Conservation (phyloP, 2,329 filamentous ascomycete genomes). For the Fusarium lyarnte region DNA sequence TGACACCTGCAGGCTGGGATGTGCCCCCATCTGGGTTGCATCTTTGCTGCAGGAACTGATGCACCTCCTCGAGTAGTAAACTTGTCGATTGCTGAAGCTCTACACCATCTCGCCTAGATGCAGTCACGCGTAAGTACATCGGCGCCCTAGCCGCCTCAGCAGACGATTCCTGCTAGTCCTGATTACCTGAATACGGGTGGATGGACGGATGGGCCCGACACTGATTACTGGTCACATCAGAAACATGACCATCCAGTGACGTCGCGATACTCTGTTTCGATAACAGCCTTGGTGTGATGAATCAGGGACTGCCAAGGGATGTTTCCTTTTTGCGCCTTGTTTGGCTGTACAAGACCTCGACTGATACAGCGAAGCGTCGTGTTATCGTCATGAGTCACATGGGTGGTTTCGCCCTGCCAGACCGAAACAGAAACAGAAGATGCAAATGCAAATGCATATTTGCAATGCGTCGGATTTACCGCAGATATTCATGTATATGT, state of each 20-base stretch:
- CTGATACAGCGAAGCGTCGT: conserved; percentile 3
- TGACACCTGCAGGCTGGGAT: conserved; percentile 35
- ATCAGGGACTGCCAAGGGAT: conserved; percentile 23
- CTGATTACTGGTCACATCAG: conserved; percentile 10
- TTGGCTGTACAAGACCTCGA: neutral
- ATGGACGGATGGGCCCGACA: conserved; percentile 26
- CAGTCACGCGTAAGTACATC: conserved; percentile 29
- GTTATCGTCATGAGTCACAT: conserved; percentile 31
- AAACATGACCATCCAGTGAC: conserved; percentile 32
- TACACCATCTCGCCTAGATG: conserved; percentile 29
- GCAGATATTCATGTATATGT: neutral
- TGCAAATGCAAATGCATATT: neutral
- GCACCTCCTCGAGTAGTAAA: conserved; percentile 16
- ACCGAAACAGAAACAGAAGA: conserved; percentile 3
- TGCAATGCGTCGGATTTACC: conserved; percentile 12
- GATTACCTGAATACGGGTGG: conserved; percentile 10
- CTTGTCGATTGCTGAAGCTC: conserved; percentile 32
- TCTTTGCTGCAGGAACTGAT: conserved; percentile 39
- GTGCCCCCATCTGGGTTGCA: conserved; percentile 32
- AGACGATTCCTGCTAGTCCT: conserved; percentile 6
- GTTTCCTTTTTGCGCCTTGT: conserved; percentile 29
- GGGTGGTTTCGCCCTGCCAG: conserved; percentile 17
- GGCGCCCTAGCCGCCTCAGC: conserved; percentile 11
- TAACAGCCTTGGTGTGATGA: conserved; percentile 11
- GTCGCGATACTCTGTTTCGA: conserved; percentile 23